Evolutionary conservation across 192 early-diverging fungal species (phyloP).

Genomic region (Coemansia sp.): DNA sequence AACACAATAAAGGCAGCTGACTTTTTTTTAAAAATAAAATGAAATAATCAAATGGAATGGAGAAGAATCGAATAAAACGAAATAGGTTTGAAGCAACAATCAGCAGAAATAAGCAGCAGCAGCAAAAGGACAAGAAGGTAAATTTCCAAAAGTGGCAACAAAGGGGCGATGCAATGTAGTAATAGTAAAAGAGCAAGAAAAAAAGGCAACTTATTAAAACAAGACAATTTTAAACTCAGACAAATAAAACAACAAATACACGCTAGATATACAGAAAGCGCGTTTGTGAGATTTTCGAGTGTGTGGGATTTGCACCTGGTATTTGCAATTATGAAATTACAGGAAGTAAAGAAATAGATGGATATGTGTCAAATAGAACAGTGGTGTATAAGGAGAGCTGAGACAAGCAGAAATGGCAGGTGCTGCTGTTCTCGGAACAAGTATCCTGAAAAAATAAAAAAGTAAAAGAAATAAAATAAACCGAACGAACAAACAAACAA

Average conservation of each 20-base stretch:
- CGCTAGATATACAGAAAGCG: not conserved
- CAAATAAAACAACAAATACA: not conserved
- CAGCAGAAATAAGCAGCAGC: slow-evolving; percentile 1
- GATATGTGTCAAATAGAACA: not conserved
- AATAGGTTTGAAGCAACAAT: no score
- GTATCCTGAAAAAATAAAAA: not conserved
- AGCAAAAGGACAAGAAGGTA: not conserved
- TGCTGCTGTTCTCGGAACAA: not conserved
- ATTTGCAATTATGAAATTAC: not conserved
- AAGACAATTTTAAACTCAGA: slow-evolving; percentile 8
- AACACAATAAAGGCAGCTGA: not conserved
- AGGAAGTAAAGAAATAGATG: not conserved
- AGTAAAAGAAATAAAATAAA: not conserved
- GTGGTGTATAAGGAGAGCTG: not conserved
- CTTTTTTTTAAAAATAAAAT: not conserved
- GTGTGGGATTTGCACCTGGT: not conserved
- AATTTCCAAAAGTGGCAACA: slow-evolving; percentile 2
- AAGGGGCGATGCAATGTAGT: not conserved
- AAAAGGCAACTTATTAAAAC: not conserved
- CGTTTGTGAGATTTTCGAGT: not conserved
- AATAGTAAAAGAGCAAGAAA: slow-evolving; percentile 7
- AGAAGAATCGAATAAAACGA: no score
- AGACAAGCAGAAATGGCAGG: not conserved
- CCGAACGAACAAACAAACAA: not conserved
- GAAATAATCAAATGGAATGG: slow-evolving; percentile 8